A percentile compares a stretch with the other conserved stretches of the same genome.
phyloP scores from a whole-genome alignment of 768 basidiomycete species.

The Punctularia strigosozonata region DNA sequence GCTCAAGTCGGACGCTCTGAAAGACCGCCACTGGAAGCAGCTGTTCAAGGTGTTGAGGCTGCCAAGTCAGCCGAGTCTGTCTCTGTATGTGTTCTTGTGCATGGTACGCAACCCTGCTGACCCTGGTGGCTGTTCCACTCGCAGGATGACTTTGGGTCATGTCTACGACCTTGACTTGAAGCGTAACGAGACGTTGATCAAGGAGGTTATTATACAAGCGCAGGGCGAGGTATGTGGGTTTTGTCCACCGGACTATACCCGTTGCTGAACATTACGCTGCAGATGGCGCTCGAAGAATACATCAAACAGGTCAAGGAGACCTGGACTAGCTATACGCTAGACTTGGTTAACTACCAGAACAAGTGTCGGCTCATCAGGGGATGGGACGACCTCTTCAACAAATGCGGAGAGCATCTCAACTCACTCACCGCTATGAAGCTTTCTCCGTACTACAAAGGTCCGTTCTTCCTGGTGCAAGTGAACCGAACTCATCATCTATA shows the following conservation, averaged over 20 bases:
- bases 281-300: conserved; percentile 95
- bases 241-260: conserved; percentile 1
- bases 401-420: conserved; percentile 95
- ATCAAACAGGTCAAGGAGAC: conserved; percentile 94
- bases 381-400: conserved; percentile 95
- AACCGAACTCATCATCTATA: conserved; percentile 1
- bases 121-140: not conserved
- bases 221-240: conserved; percentile 72
- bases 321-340: conserved; percentile 93
- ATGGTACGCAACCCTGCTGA: conserved; percentile 4
- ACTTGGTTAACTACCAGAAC: conserved; percentile 96
- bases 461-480: no score
- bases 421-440: conserved; percentile 95
- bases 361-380: conserved; percentile 95
- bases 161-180: conserved; percentile 96
- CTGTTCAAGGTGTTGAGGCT: conserved; percentile 82
- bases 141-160: conserved; percentile 87
- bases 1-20: conserved; percentile 91
- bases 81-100: conserved; percentile 35
- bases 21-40: conserved; percentile 98
- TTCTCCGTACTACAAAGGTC: conserved; percentile 96
- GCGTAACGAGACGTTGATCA: conserved; percentile 82
- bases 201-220: conserved; percentile 92
- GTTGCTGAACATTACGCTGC: conserved; percentile 19
- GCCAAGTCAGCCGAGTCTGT: conserved; percentile 63